Base-by-base conservation (phyloP, 202 grass and related monocot genomes). In the Zizania palustris region DNA sequence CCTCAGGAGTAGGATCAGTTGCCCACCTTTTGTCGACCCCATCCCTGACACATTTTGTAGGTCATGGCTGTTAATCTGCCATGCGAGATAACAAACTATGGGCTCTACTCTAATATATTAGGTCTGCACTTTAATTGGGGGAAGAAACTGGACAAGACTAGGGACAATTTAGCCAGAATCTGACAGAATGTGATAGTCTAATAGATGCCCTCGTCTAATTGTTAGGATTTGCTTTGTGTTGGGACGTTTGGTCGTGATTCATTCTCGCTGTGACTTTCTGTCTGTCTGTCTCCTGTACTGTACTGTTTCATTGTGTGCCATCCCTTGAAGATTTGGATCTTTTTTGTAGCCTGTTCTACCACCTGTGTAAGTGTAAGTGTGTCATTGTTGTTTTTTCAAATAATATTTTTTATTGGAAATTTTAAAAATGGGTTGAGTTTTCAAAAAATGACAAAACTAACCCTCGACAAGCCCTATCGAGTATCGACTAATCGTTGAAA, bases 1-100 rank as follows among this genome's bases (percentile, higher is more conserved):
- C 84, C 87, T 4, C 85, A 90, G 68, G 88, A 94, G 81, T 85
- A 92, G 77, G n/a, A 78, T 15, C 38, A 48, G 51, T n/a, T 55
- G 9, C 19, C 51, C 18, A 60, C 43, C 77, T 74, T 28, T 55
- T 21, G 75, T 74, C 37, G 57, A 54, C 50, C 46, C 53, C 35
- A 73, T 76, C 20, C 75, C 76, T 89, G 90, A 86, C 74, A 45
- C 74, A 74, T 75, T 89, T 60, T 76, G 60, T 70, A 59, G 39
- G 57, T 67, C 76, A 71, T 89, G 73, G 61, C 48, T 65, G 22
- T 55, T 75, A 65, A 82, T 82, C 53, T 46, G 73, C 60, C 74
- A 61, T 88, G 49, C 50, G 38, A 6, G 51, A 55, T 55, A n/a
- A 55, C 51, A 55, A 55, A 55, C 19, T 45, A 48, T 71, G 78